These are phyloP conservation scores for Salix arbutifolia DNA, from an alignment of 345 rosid genomes.

Conservation along the genomic window DNA sequence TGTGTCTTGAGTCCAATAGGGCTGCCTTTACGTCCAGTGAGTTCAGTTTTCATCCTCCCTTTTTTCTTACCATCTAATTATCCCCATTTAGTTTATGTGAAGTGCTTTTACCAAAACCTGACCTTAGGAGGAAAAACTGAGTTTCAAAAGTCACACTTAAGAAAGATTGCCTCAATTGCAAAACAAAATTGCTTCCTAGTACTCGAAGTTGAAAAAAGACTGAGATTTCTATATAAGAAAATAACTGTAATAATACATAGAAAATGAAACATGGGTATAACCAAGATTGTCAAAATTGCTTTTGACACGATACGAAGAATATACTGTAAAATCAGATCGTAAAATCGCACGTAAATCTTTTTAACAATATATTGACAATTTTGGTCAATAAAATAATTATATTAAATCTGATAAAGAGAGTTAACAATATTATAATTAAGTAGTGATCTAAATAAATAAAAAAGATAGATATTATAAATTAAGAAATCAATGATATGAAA, in stretches of 20 bases:
- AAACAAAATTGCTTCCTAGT: neutral
- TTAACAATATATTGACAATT: no score
- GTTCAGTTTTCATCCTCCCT: slow-evolving; percentile 21
- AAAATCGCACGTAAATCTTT: no score
- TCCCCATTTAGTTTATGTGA: neutral
- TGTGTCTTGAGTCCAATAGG: slow-evolving; percentile 82
- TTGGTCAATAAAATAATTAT: no score
- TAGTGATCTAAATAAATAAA: no score
- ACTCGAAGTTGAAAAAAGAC: neutral
- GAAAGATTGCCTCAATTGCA: neutral
- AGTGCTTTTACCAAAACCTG: neutral
- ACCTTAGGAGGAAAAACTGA: neutral
- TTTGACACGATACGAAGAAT: no score
- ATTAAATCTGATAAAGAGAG: no score
- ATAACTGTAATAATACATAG: neutral
- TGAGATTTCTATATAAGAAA: neutral
- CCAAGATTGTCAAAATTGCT: no score
- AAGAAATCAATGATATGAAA: no score
- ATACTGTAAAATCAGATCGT: no score
- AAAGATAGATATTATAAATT: no score
- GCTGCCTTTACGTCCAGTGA: slow-evolving; percentile 91
- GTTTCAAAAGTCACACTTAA: neutral
- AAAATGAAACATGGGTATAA: no score
- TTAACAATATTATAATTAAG: no score
- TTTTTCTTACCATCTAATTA: neutral